Evolutionary conservation across 2,329 filamentous ascomycete genomes (phyloP).

Genomic region (Penicillium brasilianum): DNA sequence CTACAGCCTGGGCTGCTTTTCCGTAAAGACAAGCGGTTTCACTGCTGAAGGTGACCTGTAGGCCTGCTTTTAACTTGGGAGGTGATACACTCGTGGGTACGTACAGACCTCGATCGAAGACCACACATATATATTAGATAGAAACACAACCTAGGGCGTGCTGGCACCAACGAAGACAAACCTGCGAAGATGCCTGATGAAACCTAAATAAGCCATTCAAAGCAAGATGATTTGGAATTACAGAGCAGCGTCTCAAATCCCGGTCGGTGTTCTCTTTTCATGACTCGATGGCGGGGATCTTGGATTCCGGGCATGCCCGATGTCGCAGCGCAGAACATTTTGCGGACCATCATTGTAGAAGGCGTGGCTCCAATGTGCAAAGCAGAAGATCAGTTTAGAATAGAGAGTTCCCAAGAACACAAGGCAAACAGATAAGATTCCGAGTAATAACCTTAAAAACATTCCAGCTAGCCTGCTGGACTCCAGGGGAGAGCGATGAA

Average conservation of each 20-base stretch:
- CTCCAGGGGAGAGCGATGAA: constrained; percentile 17
- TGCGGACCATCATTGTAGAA: neutral
- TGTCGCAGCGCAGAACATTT: neutral
- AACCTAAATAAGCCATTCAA: neutral
- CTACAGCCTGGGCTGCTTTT: constrained; percentile 54
- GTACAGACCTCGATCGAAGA: constrained; percentile 42
- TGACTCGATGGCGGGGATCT: neutral
- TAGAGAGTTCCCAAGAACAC: neutral
- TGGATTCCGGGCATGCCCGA: neutral
- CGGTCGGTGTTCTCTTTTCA: neutral
- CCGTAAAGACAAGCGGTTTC: constrained; percentile 46
- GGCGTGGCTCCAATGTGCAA: too few species aligned
- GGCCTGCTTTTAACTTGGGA: neutral
- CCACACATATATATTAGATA: constrained; percentile 22
- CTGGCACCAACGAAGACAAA: constrained; percentile 42
- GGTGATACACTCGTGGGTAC: neutral
- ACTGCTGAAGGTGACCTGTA: too few species aligned
- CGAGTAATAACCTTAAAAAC: neutral
- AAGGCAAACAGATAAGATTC: neutral
- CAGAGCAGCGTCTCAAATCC: neutral
- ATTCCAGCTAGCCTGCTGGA: neutral
- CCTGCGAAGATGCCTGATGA: neutral
- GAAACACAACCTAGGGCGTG: neutral
- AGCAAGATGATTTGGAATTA: neutral
- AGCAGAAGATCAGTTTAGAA: neutral